Conservation (phyloP, 2,329 filamentous ascomycete genomes). For the Sclerotinia nivalis region DNA sequence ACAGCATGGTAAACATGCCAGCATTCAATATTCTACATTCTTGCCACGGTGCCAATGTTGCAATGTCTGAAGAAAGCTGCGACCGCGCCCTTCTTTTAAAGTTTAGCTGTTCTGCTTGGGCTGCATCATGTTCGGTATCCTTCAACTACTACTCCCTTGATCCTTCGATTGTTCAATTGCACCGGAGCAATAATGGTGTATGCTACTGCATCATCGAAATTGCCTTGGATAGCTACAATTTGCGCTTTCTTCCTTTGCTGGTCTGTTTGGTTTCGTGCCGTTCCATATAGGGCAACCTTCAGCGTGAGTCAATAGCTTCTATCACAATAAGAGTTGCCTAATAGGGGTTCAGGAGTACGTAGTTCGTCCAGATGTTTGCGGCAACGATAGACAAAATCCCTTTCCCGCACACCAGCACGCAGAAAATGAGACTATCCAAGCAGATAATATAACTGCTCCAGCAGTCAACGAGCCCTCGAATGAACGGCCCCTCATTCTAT, state of each 20-base stretch:
- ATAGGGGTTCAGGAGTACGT: neutral
- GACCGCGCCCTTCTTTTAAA: neutral
- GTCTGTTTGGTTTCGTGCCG: neutral
- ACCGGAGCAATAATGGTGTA: neutral
- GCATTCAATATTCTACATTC: neutral
- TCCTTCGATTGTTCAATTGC: neutral
- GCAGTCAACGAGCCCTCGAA: neutral
- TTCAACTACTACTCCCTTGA: neutral
- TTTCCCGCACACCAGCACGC: neutral
- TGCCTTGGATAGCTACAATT: conserved; percentile 6
- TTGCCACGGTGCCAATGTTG: neutral
- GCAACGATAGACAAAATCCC: neutral
- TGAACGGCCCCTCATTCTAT: conserved; percentile 36
- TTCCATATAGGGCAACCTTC: neutral
- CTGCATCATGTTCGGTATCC: neutral
- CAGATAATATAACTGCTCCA: neutral
- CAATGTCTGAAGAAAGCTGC: neutral
- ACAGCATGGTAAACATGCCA: neutral
- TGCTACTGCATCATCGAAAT: conserved; percentile 1
- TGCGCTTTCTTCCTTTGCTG: neutral
- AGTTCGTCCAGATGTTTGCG: neutral
- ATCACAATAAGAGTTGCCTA: neutral
- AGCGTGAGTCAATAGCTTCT: neutral
- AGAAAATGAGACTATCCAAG: neutral
- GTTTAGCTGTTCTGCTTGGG: neutral